Percentiles rank a stretch among this genome's conserved stretches.
phyloP scores from a whole-genome alignment of 768 basidiomycete species.

The Pholiota molesta region DNA sequence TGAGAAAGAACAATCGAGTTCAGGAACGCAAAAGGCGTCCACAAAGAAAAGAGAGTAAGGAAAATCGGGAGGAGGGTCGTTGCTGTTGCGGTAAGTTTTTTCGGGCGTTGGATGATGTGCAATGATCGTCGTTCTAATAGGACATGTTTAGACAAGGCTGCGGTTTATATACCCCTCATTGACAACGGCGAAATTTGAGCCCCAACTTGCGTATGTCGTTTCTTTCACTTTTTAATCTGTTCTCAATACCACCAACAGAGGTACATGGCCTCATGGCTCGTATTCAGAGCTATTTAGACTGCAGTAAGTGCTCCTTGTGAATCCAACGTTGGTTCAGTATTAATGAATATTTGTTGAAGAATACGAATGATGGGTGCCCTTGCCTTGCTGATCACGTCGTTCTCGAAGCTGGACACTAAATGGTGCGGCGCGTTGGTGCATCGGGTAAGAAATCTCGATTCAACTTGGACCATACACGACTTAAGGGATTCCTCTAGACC shows the following conservation, averaged over 20 bases:
- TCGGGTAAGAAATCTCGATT: conserved; percentile 30
- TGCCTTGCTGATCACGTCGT: conserved; percentile 39
- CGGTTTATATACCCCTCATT: conserved; percentile 40
- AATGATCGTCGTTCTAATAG: background rate
- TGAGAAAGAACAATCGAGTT: conserved; percentile 24
- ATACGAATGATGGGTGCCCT: conserved; percentile 35
- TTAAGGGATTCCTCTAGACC: conserved; percentile 28
- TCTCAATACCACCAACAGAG: conserved; percentile 25
- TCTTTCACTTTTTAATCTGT: background rate
- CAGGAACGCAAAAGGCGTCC: conserved; percentile 25
- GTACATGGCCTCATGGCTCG: conserved; percentile 43
- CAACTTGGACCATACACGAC: background rate
- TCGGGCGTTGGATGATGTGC: background rate
- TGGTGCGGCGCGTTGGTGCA: conserved; percentile 49
- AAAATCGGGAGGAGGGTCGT: conserved; percentile 37
- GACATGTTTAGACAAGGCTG: conserved; percentile 34
- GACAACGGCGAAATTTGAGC: conserved; percentile 42
- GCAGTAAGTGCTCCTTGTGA: conserved; percentile 30
- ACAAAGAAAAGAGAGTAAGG: conserved; percentile 41
- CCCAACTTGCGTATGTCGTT: conserved; percentile 40
- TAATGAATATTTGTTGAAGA: conserved; percentile 16
- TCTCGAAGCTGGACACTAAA: conserved; percentile 41
- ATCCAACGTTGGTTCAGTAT: background rate
- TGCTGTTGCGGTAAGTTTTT: conserved; percentile 34
- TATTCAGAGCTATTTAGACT: conserved; percentile 35